A percentile compares a stretch with the other conserved stretches of the same genome.
Conservation (phyloP, 257 asterid species). For the Apocynum venetum region DNA sequence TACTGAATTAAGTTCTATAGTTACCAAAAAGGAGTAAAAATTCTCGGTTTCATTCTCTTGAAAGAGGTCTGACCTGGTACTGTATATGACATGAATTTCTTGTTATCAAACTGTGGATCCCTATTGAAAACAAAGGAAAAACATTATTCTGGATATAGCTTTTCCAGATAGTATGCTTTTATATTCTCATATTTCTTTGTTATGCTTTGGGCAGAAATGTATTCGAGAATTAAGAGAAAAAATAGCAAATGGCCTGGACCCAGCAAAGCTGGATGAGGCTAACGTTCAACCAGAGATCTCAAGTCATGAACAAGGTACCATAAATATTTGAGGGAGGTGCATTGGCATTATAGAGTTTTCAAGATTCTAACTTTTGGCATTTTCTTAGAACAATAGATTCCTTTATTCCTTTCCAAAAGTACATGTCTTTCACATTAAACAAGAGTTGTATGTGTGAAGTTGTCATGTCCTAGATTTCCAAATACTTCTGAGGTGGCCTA, state of each 20-base stretch:
- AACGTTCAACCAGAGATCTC: slow-evolving; percentile 39
- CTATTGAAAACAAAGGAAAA: not conserved
- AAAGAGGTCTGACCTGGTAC: not conserved
- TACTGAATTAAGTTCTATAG: not conserved
- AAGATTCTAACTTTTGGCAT: not conserved
- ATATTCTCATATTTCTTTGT: not conserved
- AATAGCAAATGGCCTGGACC: slow-evolving; percentile 64
- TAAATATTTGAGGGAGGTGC: not conserved
- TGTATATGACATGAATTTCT: not conserved
- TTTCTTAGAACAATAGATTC: not conserved
- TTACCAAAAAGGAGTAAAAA: not conserved
- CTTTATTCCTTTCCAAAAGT: not conserved
- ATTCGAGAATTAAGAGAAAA: slow-evolving; percentile 56
- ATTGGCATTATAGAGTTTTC: not conserved
- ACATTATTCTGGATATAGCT: not conserved
- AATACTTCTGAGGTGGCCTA: not conserved
- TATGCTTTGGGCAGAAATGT: slow-evolving; percentile 35
- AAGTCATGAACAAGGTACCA: slow-evolving; percentile 52
- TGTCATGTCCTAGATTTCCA: not conserved
- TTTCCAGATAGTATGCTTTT: not conserved
- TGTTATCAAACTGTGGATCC: not conserved
- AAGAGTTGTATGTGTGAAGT: not conserved
- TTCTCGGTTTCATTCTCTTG: not conserved
- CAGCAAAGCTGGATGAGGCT: slow-evolving; percentile 57
- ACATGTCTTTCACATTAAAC: not conserved